Percentiles rank a stretch among this genome's conserved stretches.
phyloP scores from a whole-genome alignment of 805 yeast genomes.

The Zygosaccharomyces bailii region DNA sequence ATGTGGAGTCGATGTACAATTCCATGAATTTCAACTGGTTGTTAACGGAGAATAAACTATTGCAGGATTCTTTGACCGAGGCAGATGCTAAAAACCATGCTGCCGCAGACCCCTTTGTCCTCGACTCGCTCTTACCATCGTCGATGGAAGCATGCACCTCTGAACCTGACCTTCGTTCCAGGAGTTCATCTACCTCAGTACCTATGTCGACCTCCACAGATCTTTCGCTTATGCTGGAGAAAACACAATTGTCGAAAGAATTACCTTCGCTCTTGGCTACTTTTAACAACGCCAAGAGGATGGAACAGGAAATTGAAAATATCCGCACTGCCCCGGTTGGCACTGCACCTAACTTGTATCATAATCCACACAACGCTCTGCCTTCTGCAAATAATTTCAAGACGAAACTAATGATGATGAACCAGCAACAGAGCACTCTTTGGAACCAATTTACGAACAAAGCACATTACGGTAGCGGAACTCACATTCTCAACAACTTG shows the following conservation, averaged over 20 bases:
- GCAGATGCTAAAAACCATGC: constrained; percentile 1
- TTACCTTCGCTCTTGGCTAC: constrained; percentile 65
- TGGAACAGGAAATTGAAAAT: constrained; percentile 48
- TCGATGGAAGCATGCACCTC: constrained; percentile 9
- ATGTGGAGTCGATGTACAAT: constrained; percentile 72
- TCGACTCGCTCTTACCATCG: constrained; percentile 9
- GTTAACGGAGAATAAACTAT: constrained; percentile 29
- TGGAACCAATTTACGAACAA: constrained; percentile 9
- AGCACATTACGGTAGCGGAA: constrained; percentile 9
- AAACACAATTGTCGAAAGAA: constrained; percentile 58
- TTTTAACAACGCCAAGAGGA: constrained; percentile 56
- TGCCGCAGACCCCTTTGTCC: constrained; percentile 2
- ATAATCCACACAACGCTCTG: constrained; percentile 1
- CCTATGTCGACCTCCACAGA: constrained; percentile 31
- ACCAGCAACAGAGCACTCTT: constrained; percentile 9
- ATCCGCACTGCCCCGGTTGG: constrained; percentile 12
- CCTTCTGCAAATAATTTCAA: constrained; percentile 9
- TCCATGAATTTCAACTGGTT: constrained; percentile 43
- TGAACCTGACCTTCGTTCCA: constrained; percentile 9
- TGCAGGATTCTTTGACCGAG: constrained; percentile 13
- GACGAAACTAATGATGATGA: constrained; percentile 14
- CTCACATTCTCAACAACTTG: constrained; percentile 18
- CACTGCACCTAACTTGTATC: background rate
- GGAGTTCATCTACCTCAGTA: constrained; percentile 24
- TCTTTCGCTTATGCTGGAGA: constrained; percentile 41